Percentiles rank a stretch among this genome's conserved stretches.
Evolutionary conservation across 2,329 filamentous ascomycete genomes (phyloP).

Genomic region (Knufia fluminis): DNA sequence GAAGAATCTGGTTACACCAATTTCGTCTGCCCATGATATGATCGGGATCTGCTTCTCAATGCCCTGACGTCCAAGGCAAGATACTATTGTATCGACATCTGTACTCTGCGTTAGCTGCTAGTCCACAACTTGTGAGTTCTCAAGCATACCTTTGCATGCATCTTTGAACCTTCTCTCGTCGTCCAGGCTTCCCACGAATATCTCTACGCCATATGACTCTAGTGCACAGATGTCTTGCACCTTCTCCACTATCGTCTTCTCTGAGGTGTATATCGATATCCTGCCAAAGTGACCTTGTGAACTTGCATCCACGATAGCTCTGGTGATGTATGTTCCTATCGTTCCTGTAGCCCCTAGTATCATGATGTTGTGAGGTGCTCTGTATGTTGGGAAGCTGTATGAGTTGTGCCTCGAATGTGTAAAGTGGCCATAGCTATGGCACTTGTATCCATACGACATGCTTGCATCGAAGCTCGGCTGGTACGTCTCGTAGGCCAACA

Average conservation of each 20-base stretch:
- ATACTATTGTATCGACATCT: conserved; percentile 56
- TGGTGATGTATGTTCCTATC: conserved; percentile 44
- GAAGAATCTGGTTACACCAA: conserved; percentile 53
- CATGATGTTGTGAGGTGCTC: conserved; percentile 35
- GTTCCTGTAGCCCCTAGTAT: conserved; percentile 46
- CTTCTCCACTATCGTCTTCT: conserved; percentile 44
- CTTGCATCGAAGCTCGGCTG: conserved; percentile 6
- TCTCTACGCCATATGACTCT: conserved; percentile 40
- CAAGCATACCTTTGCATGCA: conserved; percentile 44
- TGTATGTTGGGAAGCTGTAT: conserved; percentile 5
- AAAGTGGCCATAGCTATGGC: conserved; percentile 7
- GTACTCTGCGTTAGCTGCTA: conserved; percentile 3
- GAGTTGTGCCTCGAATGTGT: conserved; percentile 4
- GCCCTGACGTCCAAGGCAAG: conserved; percentile 54
- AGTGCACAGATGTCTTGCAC: conserved; percentile 38
- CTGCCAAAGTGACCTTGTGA: conserved; percentile 38
- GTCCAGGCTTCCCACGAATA: conserved; percentile 48
- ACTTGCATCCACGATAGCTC: conserved; percentile 35
- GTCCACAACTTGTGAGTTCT: not conserved
- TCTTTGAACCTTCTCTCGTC: conserved; percentile 44
- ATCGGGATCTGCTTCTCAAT: conserved; percentile 53
- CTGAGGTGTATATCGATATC: conserved; percentile 50
- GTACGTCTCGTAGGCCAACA: conserved; percentile 11
- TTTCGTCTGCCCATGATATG: conserved; percentile 50
- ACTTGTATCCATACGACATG: conserved; percentile 9